Base-by-base conservation (phyloP, 306 rosid genomes). In the Quercus berberidifolia region DNA sequence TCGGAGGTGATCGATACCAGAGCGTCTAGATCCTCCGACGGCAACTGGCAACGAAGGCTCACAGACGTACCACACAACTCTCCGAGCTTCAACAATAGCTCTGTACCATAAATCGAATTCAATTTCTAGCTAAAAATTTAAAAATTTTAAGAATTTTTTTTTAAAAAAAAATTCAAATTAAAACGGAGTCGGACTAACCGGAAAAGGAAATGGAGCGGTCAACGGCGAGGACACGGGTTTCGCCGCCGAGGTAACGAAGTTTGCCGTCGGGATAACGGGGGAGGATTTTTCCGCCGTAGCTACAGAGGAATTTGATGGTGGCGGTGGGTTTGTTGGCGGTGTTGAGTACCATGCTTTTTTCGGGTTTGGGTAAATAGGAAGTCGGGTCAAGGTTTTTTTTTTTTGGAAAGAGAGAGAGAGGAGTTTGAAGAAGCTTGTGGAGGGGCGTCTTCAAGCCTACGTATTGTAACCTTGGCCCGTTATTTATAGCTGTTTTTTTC, bases 181-280 rank as follows among this genome's bases (percentile, higher is more conserved):
- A 5, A 25, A 5, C 4, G 67, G 21, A 69, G 9, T 38, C 41
- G 21, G 25, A 82, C 93, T 90, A 49, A 94, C 99, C 96, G 68
- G 98, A 80, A 68, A 93, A 93, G n/a, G 91, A 33, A 30, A 93
- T 82, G 76, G 90, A 84, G 43, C 94, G 98, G 63, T 87, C 77
- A 0, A 93, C 91, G 78, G 98, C 87, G 75, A 95, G 90, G 25
- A 95, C 93, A 21, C 99, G 99, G 23, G 97, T 95, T 60, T 91
- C 94, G 58, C 99, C 99, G 4, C 99, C 97, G 63, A 85, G 46
- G 12, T 95, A 95, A 68, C 99, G 98, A 87, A 95, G 97, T 70
- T 93, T 91, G 55, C 97, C 92, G 86, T 95, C 99, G 25, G 99
- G 92, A 59, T 91, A 87, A 51, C 99, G 97, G 43, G 99, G 99